Percentiles rank a stretch among this genome's conserved stretches.
These are phyloP conservation scores for Polyplosphaeria fusca DNA, from an alignment of 495 filamentous ascomycete genomes.

Conservation along the genomic window DNA sequence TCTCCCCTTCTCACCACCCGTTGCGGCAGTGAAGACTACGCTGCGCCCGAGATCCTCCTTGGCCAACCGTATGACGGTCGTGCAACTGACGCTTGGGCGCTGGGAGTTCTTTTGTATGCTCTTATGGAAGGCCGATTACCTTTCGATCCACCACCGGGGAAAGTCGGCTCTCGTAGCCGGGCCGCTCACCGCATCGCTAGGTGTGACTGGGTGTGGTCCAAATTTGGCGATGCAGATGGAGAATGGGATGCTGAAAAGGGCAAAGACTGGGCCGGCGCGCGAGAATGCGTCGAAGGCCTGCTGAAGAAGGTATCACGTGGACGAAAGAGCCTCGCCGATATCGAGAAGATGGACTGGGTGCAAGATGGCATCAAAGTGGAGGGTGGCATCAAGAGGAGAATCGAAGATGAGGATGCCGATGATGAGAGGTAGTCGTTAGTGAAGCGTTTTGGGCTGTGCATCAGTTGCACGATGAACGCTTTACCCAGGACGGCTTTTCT, in stretches of 20 bases:
- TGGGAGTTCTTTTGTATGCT: conserved; percentile 90
- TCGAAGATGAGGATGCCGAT: conserved; percentile 23
- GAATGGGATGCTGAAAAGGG: conserved; percentile 63
- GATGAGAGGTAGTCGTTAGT: conserved; percentile 21
- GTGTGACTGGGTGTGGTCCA: conserved; percentile 90
- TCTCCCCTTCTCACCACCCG: conserved; percentile 75
- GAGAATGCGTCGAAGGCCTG: conserved; percentile 74
- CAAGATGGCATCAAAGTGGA: conserved; percentile 65
- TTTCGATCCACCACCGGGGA: conserved; percentile 80
- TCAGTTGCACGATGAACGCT: too few species aligned
- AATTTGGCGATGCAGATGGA: conserved; percentile 71
- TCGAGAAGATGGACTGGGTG: conserved; percentile 74
- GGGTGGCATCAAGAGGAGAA: conserved; percentile 58
- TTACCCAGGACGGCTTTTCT: too few species aligned
- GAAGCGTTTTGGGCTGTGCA: conserved; percentile 22
- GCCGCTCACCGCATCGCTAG: conserved; percentile 91
- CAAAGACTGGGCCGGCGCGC: conserved; percentile 65
- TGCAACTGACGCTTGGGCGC: conserved; percentile 87
- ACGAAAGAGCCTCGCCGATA: conserved; percentile 67
- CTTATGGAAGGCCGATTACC: conserved; percentile 88
- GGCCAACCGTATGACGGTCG: conserved; percentile 94
- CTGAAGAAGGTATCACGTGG: conserved; percentile 70
- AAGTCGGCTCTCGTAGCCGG: conserved; percentile 60
- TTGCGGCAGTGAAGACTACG: conserved; percentile 96
- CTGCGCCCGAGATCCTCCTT: conserved; percentile 92